These are phyloP conservation scores for Fusarium pilosicola DNA, from an alignment of 2,329 filamentous ascomycete species.

Conservation along the genomic window DNA sequence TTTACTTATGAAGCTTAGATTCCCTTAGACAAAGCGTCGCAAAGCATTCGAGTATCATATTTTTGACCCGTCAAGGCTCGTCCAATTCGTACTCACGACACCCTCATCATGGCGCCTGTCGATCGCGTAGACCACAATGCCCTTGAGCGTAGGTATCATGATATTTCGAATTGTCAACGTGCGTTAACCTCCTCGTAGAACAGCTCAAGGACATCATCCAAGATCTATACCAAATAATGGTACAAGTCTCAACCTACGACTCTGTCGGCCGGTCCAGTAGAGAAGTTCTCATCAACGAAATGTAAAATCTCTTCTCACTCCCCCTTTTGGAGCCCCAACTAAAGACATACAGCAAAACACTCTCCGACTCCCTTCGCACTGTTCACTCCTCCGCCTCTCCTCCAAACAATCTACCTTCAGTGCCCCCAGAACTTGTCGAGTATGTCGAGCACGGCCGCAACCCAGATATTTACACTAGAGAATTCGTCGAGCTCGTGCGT, in stretches of 20 bases:
- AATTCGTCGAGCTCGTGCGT: slow-evolving; percentile 76
- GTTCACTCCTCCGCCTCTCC: slow-evolving; percentile 54
- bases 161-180: not conserved
- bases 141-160: slow-evolving; percentile 51
- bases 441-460: slow-evolving; percentile 79
- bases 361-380: slow-evolving; percentile 52
- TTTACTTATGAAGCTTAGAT: not conserved
- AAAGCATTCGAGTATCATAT: not conserved
- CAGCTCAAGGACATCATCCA: slow-evolving; percentile 71
- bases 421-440: slow-evolving; percentile 71
- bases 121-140: slow-evolving; percentile 51
- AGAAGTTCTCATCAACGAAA: slow-evolving; percentile 65
- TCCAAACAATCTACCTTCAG: slow-evolving; percentile 57
- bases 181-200: slow-evolving; percentile 51
- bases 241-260: slow-evolving; percentile 71
- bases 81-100: not conserved
- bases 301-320: slow-evolving; percentile 48
- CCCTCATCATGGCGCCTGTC: slow-evolving; percentile 54
- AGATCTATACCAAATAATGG: slow-evolving; percentile 71
- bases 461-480: slow-evolving; percentile 78
- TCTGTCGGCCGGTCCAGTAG: slow-evolving; percentile 59
- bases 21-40: not conserved
- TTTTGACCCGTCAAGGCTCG: slow-evolving; percentile 1
- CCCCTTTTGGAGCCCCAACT: not conserved
- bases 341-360: slow-evolving; percentile 48